Evolutionary conservation across 768 basidiomycete species (phyloP).

Genomic region (Suillus placidus): DNA sequence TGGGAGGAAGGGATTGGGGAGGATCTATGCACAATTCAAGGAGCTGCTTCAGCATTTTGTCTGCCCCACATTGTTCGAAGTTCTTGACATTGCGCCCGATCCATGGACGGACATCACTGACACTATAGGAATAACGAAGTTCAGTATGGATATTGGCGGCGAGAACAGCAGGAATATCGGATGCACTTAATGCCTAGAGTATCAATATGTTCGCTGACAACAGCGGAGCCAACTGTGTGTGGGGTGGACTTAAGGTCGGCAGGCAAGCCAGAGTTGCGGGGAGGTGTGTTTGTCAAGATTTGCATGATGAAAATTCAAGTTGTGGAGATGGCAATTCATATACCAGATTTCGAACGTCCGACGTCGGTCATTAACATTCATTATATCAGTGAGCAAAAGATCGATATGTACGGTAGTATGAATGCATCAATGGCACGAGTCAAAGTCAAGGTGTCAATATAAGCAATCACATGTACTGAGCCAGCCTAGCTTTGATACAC

Average conservation of each 20-base stretch:
- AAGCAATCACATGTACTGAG: too few species aligned
- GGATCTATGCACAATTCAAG: constrained; percentile 3
- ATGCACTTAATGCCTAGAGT: neutral
- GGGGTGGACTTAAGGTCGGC: constrained; percentile 1
- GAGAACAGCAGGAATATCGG: neutral
- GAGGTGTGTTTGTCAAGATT: neutral
- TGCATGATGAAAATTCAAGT: too few species aligned
- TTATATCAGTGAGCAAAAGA: too few species aligned
- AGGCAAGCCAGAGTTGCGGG: neutral
- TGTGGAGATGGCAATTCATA: too few species aligned
- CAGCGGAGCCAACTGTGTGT: neutral
- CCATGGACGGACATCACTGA: neutral
- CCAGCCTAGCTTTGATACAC: neutral
- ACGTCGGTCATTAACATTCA: too few species aligned
- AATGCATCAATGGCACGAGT: neutral
- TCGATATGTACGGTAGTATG: neutral
- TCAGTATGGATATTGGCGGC: neutral
- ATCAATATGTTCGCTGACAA: neutral
- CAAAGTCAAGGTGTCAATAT: neutral
- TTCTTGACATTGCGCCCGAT: too few species aligned
- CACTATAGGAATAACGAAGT: neutral
- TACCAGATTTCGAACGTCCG: too few species aligned
- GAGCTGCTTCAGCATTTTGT: constrained; percentile 3
- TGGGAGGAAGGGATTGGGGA: neutral
- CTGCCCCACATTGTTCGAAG: neutral